Conservation (phyloP, 2,329 filamentous ascomycete species). For the Penicillium sp. region DNA sequence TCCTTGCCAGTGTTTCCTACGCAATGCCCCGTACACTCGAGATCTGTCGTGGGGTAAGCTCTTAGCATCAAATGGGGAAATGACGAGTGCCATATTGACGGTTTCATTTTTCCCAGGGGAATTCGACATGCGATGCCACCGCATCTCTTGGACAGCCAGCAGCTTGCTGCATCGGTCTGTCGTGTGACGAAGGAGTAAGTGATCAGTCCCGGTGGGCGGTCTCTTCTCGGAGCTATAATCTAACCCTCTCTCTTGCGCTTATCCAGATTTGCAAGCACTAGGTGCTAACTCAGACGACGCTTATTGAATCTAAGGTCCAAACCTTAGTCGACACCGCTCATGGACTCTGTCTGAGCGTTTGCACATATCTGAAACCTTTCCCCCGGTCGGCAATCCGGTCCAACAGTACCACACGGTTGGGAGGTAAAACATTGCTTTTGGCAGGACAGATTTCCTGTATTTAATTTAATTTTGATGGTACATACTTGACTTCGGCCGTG, state of each 20-base stretch:
- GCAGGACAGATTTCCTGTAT: background rate
- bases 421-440: background rate
- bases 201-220: background rate
- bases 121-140: background rate
- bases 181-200: slow-evolving; percentile 1
- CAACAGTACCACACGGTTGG: background rate
- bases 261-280: background rate
- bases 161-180: slow-evolving; percentile 4
- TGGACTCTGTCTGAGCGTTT: background rate
- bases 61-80: background rate
- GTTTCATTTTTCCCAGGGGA: background rate
- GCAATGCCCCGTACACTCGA: slow-evolving; percentile 14
- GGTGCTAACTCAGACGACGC: background rate
- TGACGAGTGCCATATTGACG: background rate
- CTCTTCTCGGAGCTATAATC: background rate
- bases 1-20: slow-evolving; percentile 16
- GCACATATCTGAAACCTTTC: background rate
- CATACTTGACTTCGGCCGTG: background rate
- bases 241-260: background rate
- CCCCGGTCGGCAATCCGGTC: background rate
- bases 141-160: background rate
- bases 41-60: slow-evolving; percentile 12
- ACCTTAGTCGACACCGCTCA: background rate
- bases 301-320: background rate
- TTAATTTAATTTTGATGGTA: background rate